Percentiles rank a stretch among this genome's conserved stretches.
Evolutionary conservation across 1,284 basidiomycete species (phyloP).

Genomic region (Ganoderma multipileum): DNA sequence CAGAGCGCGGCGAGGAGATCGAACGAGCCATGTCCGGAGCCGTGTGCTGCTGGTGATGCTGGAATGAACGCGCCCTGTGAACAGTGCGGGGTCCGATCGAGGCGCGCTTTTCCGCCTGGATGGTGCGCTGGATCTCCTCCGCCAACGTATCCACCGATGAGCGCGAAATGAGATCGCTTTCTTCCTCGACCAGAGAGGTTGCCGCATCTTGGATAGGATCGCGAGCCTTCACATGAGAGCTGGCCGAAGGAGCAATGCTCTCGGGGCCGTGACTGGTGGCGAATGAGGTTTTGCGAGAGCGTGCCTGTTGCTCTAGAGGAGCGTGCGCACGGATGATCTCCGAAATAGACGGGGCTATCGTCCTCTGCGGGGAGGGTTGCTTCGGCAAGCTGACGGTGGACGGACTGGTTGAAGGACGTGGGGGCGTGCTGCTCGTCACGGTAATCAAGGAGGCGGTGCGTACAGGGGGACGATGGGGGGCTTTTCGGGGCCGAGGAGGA

Average conservation of each 20-base stretch:
- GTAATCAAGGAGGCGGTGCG: conserved; percentile 19
- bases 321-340: conserved; percentile 83
- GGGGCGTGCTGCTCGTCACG: conserved; percentile 18
- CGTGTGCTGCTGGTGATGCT: conserved; percentile 47
- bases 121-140: conserved; percentile 75
- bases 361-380: conserved; percentile 31
- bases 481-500: conserved; percentile 23
- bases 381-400: conserved; percentile 1
- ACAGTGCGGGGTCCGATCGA: conserved; percentile 43
- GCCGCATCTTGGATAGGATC: conserved; percentile 6
- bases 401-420: conserved; percentile 15
- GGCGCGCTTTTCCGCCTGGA: conserved; percentile 63
- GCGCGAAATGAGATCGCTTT: conserved; percentile 68
- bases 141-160: conserved; percentile 86
- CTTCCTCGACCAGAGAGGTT: conserved; percentile 47
- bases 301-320: conserved; percentile 57
- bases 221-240: conserved; percentile 23
- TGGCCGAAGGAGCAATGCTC: conserved; percentile 38
- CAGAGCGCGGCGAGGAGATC: conserved; percentile 59
- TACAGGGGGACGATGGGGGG: conserved; percentile 18
- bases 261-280: conserved; percentile 54
- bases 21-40: conserved; percentile 57
- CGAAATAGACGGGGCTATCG: conserved; percentile 76
- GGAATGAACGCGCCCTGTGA: conserved; percentile 55
- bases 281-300: conserved; percentile 54